Conservation (phyloP, 441 rosid species). For the Geranium incanum region DNA sequence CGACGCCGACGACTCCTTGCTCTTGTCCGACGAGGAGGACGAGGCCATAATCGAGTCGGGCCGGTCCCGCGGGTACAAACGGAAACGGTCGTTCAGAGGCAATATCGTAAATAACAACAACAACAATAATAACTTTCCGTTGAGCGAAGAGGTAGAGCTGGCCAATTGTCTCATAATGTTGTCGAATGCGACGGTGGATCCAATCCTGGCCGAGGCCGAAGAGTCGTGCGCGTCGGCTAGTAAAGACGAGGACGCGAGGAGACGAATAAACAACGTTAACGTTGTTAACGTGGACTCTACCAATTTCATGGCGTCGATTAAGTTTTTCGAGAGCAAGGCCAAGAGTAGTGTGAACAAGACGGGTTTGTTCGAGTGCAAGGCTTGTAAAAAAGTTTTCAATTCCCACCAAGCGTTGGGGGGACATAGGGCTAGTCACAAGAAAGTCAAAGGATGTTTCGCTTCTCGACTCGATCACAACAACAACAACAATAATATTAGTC, state of each 20-base stretch:
- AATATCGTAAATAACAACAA: constrained; percentile 23
- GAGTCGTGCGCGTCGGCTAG: constrained; percentile 69
- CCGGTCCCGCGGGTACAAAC: constrained; percentile 41
- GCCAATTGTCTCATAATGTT: constrained; percentile 88
- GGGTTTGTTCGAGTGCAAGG: constrained; percentile 80
- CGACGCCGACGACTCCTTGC: constrained; percentile 31
- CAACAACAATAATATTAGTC: constrained; percentile 25
- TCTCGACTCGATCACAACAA: constrained; percentile 40
- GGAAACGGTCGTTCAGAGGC: constrained; percentile 47
- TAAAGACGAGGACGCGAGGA: constrained; percentile 51
- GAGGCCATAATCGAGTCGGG: constrained; percentile 33
- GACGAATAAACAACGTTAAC: constrained; percentile 16
- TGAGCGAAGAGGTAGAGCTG: constrained; percentile 87
- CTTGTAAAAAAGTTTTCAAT: constrained; percentile 88
- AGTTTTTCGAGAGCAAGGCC: constrained; percentile 30
- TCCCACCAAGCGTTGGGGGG: constrained; percentile 99
- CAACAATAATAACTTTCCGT: constrained; percentile 29
- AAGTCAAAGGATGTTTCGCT: constrained; percentile 96
- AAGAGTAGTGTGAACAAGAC: constrained; percentile 25
- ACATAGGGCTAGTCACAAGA: constrained; percentile 97
- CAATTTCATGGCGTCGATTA: constrained; percentile 30
- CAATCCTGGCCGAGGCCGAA: constrained; percentile 35
- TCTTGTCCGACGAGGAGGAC: no score
- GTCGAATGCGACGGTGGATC: constrained; percentile 58
- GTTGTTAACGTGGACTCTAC: no score